phyloP scores from a whole-genome alignment of 1,284 basidiomycete genomes.

The Fomitopsis palustris region DNA sequence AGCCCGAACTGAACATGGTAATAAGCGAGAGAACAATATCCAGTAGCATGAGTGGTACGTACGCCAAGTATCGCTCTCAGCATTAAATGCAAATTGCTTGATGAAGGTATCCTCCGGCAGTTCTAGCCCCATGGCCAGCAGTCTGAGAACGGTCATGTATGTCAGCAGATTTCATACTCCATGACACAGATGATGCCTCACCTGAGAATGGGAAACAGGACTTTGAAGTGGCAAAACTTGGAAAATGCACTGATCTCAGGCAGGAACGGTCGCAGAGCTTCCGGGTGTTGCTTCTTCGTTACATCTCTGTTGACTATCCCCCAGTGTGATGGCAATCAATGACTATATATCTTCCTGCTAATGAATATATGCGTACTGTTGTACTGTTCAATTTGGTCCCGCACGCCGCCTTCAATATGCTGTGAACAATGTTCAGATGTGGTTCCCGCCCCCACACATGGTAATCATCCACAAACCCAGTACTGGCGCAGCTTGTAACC shows the following conservation, averaged over 20 bases:
- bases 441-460: too few relatives aligned
- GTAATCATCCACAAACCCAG: not conserved
- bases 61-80: constrained; percentile 26
- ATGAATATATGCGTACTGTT: constrained; percentile 36
- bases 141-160: constrained; percentile 24
- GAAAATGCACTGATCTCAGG: constrained; percentile 55
- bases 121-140: constrained; percentile 37
- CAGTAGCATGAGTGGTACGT: not conserved
- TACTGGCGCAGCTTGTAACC: constrained; percentile 52
- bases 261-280: constrained; percentile 48
- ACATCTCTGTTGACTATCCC: constrained; percentile 44
- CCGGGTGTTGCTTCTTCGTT: constrained; percentile 42
- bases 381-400: constrained; percentile 57
- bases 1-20: constrained; percentile 23
- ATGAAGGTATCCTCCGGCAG: constrained; percentile 32
- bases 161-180: not conserved
- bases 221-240: constrained; percentile 46
- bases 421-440: constrained; percentile 13
- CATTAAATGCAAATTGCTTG: constrained; percentile 25
- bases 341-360: too few relatives aligned
- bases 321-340: too few relatives aligned
- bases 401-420: constrained; percentile 54
- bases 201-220: constrained; percentile 50
- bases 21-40: not conserved
- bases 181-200: constrained; percentile 12